Base-by-base conservation (phyloP, 768 basidiomycete genomes). In the Macrolepiota dolichaula region DNA sequence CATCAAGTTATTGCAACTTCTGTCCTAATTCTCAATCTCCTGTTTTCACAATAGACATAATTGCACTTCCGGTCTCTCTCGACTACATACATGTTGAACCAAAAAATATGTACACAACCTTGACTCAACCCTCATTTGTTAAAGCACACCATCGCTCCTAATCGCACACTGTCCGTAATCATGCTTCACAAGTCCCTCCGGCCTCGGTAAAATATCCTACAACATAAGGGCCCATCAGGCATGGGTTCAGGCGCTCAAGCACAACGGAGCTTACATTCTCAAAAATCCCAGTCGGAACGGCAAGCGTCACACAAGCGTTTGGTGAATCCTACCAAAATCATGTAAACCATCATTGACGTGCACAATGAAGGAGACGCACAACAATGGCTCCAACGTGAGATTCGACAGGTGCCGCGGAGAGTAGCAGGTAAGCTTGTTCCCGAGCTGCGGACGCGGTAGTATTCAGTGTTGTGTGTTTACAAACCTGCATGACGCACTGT, bases 241-340 rank as follows among this genome's bases (percentile, higher is more conserved):
- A 6, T 2, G n/a, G 9, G 22, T 55, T 27, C 19, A 10, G 22
- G 12, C 3, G 4, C 19, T 47, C 58, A 40, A 56, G 36, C 19
- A 37, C n/a, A 52, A 12, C 56, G 46, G 13, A 4, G 66, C 83
- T 63, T 52, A 87, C 87, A 66, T 85, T 79, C 44, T 89, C 86
- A 66, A 92, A 92, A 62, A 92, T 92, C 2, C 84, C 89, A n/a
- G 87, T 78, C 3, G 90, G 90, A 3, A 92, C 77, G 0, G 81
- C 89, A 22, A 92, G 73, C 0, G 88, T 90, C 4, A 91, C 87
- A 65, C 88, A 89, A 1, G 89, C 89, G 65, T 91, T 91, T 1
- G 89, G 89, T 3, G 87, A 88, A 70, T 89, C 88, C 86, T 86
- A 57, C n/a, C 44, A 36, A 7, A 29, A n/a, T 10, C 47, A 11